A percentile compares a stretch with the other conserved stretches of the same genome.
These are phyloP conservation scores for Nitzschia sp. DNA, from an alignment of 108 stramenopile genomes.

Conservation along the genomic window DNA sequence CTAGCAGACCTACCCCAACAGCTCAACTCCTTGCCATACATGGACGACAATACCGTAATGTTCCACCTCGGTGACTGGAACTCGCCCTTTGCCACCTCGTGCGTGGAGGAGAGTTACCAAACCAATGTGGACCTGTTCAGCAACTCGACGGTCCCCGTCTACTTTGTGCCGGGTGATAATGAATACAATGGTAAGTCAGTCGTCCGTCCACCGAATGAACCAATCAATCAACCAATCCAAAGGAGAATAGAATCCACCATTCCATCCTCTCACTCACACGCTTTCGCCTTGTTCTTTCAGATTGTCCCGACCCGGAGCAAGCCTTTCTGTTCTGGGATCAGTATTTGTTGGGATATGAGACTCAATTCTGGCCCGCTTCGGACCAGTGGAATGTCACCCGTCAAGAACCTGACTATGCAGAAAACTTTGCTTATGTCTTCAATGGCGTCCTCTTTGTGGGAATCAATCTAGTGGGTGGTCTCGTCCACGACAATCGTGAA, in stretches of 20 bases:
- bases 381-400: constrained; percentile 16
- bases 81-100: constrained; percentile 28
- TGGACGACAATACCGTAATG: constrained; percentile 27
- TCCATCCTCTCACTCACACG: neutral
- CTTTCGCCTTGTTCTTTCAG: constrained; percentile 5
- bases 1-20: constrained; percentile 21
- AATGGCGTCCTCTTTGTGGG: constrained; percentile 54
- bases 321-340: constrained; percentile 36
- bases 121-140: constrained; percentile 16
- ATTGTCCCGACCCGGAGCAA: constrained; percentile 40
- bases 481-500: constrained; percentile 32
- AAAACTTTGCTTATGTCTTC: constrained; percentile 61
- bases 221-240: neutral
- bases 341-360: constrained; percentile 38
- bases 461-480: constrained; percentile 56
- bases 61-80: constrained; percentile 58
- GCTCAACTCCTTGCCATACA: constrained; percentile 16
- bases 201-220: neutral
- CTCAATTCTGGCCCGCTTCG: constrained; percentile 29
- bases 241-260: neutral
- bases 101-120: constrained; percentile 26
- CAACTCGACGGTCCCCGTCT: constrained; percentile 38
- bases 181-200: constrained; percentile 47
- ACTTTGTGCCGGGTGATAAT: constrained; percentile 57
- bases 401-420: constrained; percentile 24